Base-by-base conservation (phyloP, 2,329 filamentous ascomycete species). In the Colletotrichum agaves region DNA sequence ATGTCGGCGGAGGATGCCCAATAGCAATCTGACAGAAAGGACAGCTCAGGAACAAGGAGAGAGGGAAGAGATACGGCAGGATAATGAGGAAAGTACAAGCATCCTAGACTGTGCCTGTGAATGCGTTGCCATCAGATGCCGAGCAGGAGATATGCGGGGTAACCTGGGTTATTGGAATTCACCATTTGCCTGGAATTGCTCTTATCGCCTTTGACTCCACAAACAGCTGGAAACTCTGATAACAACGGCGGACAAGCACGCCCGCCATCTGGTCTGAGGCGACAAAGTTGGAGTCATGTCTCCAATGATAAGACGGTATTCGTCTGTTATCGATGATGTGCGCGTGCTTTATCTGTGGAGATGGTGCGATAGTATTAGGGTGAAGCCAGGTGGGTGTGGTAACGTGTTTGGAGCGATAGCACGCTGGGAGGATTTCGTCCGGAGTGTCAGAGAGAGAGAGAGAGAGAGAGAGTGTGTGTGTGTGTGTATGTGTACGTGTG, bases 1-100 rank as follows among this genome's bases (percentile, higher is more conserved):
- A 15, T 35, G 53, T 15, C 21, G 6, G 19, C 19, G 12, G 17
- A 8, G 5, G 8, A 5, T 55, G 52, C 35, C 19, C 23, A 11
- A 15, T 41, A 17, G 17, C 17, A 7, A 41, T 55, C 17, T 41
- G 8, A 27, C 21, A 55, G 35, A 11, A 27, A 55, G 13, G 11
- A 7, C 1, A 11, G 7, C 17, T 17, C 6, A 27, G 27, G 27
- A 53, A 10, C 13, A n/a, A 31, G 47, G 12, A 5, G n/a, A n/a
- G n/a, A 35, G 13, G 33, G 41, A 12, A 23, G 8, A 63, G 52
- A 67, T 64, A 43, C 19, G 27, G n/a, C 33, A 4, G 12, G n/a
- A 46, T 17, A 41, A 21, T 8, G 21, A 52, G 23, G 64, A 52
- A 67, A 52, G 64, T 67, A 63, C 64, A 64, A 35, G 60, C 64